These are phyloP conservation scores for Sugiyamaella grinbergsii DNA, from an alignment of 1,139 yeast species.

Conservation along the genomic window DNA sequence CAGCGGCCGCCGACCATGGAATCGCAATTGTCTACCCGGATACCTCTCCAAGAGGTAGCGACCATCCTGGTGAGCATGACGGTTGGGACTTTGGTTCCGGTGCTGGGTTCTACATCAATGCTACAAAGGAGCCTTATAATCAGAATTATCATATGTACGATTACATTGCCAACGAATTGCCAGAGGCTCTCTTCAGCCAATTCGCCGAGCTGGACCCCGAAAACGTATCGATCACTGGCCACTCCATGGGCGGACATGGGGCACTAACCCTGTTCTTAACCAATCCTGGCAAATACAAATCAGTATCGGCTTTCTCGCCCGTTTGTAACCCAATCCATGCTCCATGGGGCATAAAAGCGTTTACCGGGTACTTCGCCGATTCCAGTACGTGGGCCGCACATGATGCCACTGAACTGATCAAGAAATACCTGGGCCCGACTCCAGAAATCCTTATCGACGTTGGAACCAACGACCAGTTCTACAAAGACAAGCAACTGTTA, in stretches of 20 bases:
- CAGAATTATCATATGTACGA: conserved; percentile 82
- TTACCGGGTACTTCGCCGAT: conserved; percentile 71
- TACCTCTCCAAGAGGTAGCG: conserved; percentile 96
- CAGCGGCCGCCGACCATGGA: conserved; percentile 77
- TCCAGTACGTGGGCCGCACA: conserved; percentile 64
- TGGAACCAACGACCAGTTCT: conserved; percentile 76
- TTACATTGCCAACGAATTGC: conserved; percentile 77
- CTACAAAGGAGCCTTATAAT: conserved; percentile 71
- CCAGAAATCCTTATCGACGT: conserved; percentile 78
- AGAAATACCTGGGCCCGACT: conserved; percentile 53
- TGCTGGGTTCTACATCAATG: conserved; percentile 92
- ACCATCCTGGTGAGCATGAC: conserved; percentile 77
- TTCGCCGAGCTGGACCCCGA: conserved; percentile 56
- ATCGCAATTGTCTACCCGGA: conserved; percentile 93
- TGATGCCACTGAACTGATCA: conserved; percentile 79
- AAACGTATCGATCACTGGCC: conserved; percentile 80
- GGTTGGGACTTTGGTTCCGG: conserved; percentile 91
- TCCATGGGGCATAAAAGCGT: conserved; percentile 88
- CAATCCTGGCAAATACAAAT: conserved; percentile 72
- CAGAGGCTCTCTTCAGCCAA: conserved; percentile 49
- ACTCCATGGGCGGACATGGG: conserved; percentile 98
- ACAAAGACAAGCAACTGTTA: conserved; percentile 65
- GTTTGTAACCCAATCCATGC: conserved; percentile 74
- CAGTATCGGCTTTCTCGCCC: conserved; percentile 92
- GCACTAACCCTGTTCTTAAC: conserved; percentile 76